Base-by-base conservation (phyloP, 352 stramenopile species). In the Phytopythium oedochilum region DNA sequence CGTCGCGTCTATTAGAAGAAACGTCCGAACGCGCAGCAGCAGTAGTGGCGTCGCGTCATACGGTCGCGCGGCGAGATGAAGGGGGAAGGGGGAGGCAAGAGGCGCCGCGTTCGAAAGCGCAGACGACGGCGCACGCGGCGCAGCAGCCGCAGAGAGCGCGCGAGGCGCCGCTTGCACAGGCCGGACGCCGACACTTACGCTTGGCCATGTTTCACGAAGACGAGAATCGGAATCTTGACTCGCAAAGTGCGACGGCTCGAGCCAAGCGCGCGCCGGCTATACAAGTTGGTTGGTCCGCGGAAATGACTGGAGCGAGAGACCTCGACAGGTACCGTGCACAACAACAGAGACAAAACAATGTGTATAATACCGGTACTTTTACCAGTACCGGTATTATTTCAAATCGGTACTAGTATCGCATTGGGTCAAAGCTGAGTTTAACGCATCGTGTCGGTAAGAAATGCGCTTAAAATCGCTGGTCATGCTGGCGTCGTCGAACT, bases 141-240 rank as follows among this genome's bases (percentile, higher is more conserved):
- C 31, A 44, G 45, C 34, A 36, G 40, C 32, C 29, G 29, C 29
- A 20, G 1, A 28, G 39, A 25, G 39, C 39, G n/a, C 10, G 9
- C n/a, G 26, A 17, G 17, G 6, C 6, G 22, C 35, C 29, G 28
- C 17, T 43, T 39, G 25, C 14, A 61, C 10, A 55, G 22, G 26
- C 7, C 53, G 45, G 39, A 46, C 43, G 36, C 23, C 28, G 34
- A 32, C 57, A 90, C 77, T 77, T 89, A 91, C 81, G 81, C 74
- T 91, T 91, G 70, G 62, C 78, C 81, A 91, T 91, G 83, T 86
- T 86, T 78, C 78, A 83, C 74, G 86, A 78, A 80, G 64, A 88
- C 71, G 81, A 91, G 87, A 74, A 71, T 71, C 61, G 68, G 64
- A 77, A 71, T 77, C 65, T 77, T 76, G 57, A 71, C 57, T 73